Evolutionary conservation across 176 grass and related monocot genomes (phyloP), one percentile per base, ranked within the genome.

Genomic region (Musa itinerans): DNA sequence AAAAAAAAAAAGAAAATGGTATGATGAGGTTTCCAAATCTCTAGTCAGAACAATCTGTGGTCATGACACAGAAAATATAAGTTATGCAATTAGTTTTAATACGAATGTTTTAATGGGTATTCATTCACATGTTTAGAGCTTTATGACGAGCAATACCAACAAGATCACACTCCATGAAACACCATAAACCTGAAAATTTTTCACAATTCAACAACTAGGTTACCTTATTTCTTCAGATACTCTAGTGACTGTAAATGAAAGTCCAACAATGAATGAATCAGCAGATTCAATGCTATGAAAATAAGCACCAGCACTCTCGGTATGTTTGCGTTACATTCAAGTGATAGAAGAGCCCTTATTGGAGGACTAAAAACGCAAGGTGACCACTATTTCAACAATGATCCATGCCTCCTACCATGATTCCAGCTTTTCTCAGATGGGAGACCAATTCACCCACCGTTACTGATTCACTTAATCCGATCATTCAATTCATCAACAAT

Each of bases 391-490:
- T 50, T 75, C 73, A 19, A 8, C 5, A 62, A 75, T 61, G 54
- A 58, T 58, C 15, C 73, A n/a, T 21, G 54, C 54, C 48, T 61
- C 27, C 73, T 55, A 75, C 73, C 73, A 75, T n/a, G 73, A 75
- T 48, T 75, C 73, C 73, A 75, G 17, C 73, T 75, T 75, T 75
- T 75, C 17, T 48, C 55, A 34, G 53, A 26, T 61, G 27, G 25
- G 1, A 75, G 55, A 20, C 73, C 73, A 48, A 75, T 62, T 11
- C 73, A 54, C 22, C 73, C 73, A 20, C 17, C 27, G 16, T 62
- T 63, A 21, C 73, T 62, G 11, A 75, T 75, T 56, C 73, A 75
- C 25, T 61, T 50, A 20, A 34, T 75, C 73, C 73, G 63, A 75
- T 75, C 73, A 61, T 21, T 11, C 73, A 26, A 75, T 11, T 75